Evolutionary conservation across 1,139 yeast species (phyloP).

Genomic region (Suhomyces ambrosiae): DNA sequence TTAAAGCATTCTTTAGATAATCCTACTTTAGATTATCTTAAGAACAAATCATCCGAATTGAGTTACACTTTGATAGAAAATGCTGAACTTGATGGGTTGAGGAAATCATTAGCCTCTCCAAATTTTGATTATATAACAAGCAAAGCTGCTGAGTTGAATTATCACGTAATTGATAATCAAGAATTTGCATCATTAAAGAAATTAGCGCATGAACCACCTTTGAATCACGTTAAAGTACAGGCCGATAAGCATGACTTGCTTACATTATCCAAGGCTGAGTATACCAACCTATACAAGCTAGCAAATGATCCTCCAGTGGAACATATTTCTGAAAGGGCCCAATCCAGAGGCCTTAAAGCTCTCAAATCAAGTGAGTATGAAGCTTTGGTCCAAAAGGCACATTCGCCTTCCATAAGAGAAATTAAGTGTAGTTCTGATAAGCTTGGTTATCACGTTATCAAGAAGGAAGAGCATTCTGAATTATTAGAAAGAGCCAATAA

Average conservation of each 20-base stretch:
- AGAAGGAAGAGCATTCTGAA: slow-evolving; percentile 9
- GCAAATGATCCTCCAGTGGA: slow-evolving; percentile 34
- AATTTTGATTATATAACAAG: slow-evolving; percentile 20
- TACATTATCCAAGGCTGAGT: slow-evolving; percentile 37
- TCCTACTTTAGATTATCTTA: slow-evolving; percentile 26
- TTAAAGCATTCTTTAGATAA: slow-evolving; percentile 30
- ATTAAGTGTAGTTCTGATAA: slow-evolving; percentile 34
- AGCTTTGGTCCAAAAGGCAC: slow-evolving; percentile 14
- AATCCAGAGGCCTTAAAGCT: slow-evolving; percentile 10
- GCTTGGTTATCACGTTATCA: slow-evolving; percentile 24
- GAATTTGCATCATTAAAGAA: slow-evolving; percentile 17
- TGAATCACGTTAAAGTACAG: slow-evolving; percentile 36
- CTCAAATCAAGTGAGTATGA: slow-evolving; percentile 22
- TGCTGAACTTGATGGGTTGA: slow-evolving; percentile 16
- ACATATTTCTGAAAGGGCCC: slow-evolving; percentile 19
- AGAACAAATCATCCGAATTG: slow-evolving; percentile 16
- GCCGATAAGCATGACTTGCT: slow-evolving; percentile 41
- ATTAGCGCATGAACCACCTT: slow-evolving; percentile 35
- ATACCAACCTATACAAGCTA: slow-evolving; percentile 35
- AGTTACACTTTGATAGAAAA: slow-evolving; percentile 22
- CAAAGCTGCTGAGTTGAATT: slow-evolving; percentile 19
- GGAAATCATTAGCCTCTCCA: slow-evolving; percentile 22
- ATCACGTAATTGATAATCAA: slow-evolving; percentile 19
- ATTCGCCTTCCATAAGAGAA: slow-evolving; percentile 28
- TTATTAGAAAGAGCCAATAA: slow-evolving; percentile 12